phyloP scores from a whole-genome alignment of 768 basidiomycete genomes.

The Rhizopogon vinicolor region DNA sequence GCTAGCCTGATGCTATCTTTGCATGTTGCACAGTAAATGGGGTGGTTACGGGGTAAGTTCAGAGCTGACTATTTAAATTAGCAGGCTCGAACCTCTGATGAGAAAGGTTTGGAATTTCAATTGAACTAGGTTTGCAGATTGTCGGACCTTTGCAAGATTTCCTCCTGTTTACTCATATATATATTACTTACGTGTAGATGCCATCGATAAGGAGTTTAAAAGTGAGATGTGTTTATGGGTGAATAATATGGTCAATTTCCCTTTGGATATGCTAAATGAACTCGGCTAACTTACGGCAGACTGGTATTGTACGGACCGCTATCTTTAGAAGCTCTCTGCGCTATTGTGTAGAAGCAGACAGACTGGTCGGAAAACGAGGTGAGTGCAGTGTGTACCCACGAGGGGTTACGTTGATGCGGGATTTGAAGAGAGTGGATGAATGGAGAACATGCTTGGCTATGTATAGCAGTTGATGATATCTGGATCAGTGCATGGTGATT shows the following conservation, averaged over 20 bases:
- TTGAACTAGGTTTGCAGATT: background rate
- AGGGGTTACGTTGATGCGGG: slow-evolving; percentile 9
- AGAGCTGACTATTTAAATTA: background rate
- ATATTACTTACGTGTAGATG: slow-evolving; percentile 5
- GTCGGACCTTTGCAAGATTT: background rate
- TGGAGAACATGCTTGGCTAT: background rate
- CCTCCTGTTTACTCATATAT: background rate
- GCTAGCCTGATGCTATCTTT: background rate
- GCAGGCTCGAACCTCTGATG: background rate
- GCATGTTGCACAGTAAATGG: background rate
- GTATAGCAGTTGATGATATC: slow-evolving; percentile 5
- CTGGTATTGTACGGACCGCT: background rate
- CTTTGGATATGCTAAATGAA: background rate
- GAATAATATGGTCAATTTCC: background rate
- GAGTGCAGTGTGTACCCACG: too few relatives aligned
- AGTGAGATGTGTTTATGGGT: background rate
- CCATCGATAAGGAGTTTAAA: slow-evolving; percentile 7
- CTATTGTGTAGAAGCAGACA: background rate
- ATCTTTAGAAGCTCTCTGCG: background rate
- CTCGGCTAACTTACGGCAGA: background rate
- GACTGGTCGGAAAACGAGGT: too few relatives aligned
- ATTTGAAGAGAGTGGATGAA: background rate
- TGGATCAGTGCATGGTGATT: background rate
- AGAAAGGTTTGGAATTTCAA: background rate
- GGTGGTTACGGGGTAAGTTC: background rate